These are phyloP conservation scores for Pichia phayaonensis DNA, from an alignment of 805 yeast genomes.

Conservation along the genomic window DNA sequence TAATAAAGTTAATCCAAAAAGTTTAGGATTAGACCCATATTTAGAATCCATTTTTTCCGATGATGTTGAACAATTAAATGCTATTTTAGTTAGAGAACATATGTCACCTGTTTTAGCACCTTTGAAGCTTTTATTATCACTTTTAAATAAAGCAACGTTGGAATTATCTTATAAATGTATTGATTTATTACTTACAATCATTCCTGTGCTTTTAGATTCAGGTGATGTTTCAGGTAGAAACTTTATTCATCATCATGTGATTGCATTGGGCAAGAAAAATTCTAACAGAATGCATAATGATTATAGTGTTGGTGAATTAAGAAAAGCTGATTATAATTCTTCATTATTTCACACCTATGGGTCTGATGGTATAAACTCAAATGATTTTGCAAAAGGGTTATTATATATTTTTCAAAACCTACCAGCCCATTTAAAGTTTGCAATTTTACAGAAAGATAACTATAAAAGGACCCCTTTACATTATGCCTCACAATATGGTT, in stretches of 20 bases:
- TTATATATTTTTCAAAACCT: constrained; percentile 50
- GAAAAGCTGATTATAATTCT: constrained; percentile 24
- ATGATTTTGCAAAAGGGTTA: constrained; percentile 53
- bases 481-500: constrained; percentile 82
- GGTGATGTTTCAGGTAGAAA: constrained; percentile 76
- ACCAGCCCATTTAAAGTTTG: constrained; percentile 44
- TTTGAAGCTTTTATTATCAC: constrained; percentile 46
- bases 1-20: neutral
- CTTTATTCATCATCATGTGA: constrained; percentile 77
- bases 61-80: constrained; percentile 32
- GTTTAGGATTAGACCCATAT: constrained; percentile 14
- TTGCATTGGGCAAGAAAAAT: constrained; percentile 64
- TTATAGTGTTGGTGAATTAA: constrained; percentile 6
- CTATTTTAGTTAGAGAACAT: constrained; percentile 35
- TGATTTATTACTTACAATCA: constrained; percentile 42
- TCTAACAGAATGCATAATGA: constrained; percentile 23
- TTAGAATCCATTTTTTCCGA: constrained; percentile 21
- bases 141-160: constrained; percentile 59
- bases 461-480: constrained; percentile 82
- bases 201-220: constrained; percentile 51
- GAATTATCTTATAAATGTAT: constrained; percentile 50
- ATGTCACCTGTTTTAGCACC: constrained; percentile 45
- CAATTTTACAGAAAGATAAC: constrained; percentile 61
- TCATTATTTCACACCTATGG: constrained; percentile 49
- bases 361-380: constrained; percentile 54